Evolutionary conservation across 495 filamentous ascomycete genomes (phyloP).

Genomic region (Lasiosphaeris hirsuta): DNA sequence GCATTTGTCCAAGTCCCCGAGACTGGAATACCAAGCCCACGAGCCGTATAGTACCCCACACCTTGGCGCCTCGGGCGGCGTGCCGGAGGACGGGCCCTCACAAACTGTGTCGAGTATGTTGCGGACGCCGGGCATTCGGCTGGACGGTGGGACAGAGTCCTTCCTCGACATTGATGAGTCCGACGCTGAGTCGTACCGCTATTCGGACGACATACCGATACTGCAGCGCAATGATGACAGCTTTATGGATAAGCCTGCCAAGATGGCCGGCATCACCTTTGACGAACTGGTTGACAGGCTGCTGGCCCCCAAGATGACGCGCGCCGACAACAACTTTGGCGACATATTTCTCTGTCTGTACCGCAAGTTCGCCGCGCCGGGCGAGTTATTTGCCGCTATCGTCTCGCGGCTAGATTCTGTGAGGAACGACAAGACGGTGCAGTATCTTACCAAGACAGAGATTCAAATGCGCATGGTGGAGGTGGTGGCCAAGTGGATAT

Average conservation of each 20-base stretch:
- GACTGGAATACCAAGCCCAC: constrained; percentile 26
- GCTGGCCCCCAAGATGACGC: constrained; percentile 74
- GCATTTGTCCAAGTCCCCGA: constrained; percentile 28
- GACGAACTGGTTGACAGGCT: constrained; percentile 88
- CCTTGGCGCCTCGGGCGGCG: constrained; percentile 25
- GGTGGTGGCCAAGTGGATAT: constrained; percentile 83
- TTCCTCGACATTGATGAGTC: constrained; percentile 61
- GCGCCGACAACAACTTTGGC: constrained; percentile 78
- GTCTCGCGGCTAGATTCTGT: constrained; percentile 68
- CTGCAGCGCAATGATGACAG: constrained; percentile 53
- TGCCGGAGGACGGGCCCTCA: constrained; percentile 32
- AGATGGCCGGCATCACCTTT: constrained; percentile 65
- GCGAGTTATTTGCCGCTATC: constrained; percentile 69
- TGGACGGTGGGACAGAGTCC: constrained; percentile 45
- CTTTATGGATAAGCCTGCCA: constrained; percentile 44
- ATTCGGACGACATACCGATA: constrained; percentile 60
- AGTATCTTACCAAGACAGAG: constrained; percentile 64
- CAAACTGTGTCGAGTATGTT: constrained; percentile 44
- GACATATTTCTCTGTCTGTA: constrained; percentile 91
- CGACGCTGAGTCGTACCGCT: constrained; percentile 50
- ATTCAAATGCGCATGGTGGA: constrained; percentile 80
- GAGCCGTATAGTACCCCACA: constrained; percentile 15
- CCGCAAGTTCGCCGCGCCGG: constrained; percentile 85
- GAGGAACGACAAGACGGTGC: constrained; percentile 56
- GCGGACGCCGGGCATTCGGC: constrained; percentile 43